Evolutionary conservation across 1,284 basidiomycete species (phyloP), one percentile per base, ranked within the genome.

Genomic region (Schizophyllum commune): DNA sequence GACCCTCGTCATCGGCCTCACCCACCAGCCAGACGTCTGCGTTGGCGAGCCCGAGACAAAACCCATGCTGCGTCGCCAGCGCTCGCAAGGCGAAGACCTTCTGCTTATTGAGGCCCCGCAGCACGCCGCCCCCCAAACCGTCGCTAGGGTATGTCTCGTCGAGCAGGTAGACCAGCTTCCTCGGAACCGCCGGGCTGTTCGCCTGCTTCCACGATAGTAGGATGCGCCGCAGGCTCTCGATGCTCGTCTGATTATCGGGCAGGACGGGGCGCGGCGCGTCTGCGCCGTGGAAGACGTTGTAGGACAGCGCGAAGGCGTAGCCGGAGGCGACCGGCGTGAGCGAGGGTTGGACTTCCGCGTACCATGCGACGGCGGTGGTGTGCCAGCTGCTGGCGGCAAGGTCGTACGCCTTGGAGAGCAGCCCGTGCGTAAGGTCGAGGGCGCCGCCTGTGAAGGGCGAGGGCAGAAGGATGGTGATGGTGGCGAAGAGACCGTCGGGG

Each of bases 361-460:
- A 82, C 79, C 79, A 82, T 0, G 79, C 73, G 6, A 82, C 66
- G 6, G 79, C 70, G 1, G 74, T 68, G 0, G 76, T 77, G 5
- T 67, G 62, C 0, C 69, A 58, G 32, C 73, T 74, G 47, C 66
- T 61, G 27, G 27, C 32, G 5, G 74, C 66, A 19, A 72, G 66
- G 63, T 79, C 74, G 64, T 76, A 69, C 4, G 68, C 65, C 57
- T 71, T 64, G 5, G 66, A 69, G 5, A 66, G 60, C 11, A 65
- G 63, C 1, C 70, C 70, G 65, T 80, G 78, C 0, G 73, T 73
- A 2, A 80, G 62, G 58, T 74, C 72, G 1, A 77, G 72, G 56
- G 73, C 65, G 1, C 79, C 80, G 6, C 80, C 79, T 1, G 71
- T 72, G 63, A 75, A 79, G 5, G 57, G 60, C 3, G 78, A 79